Evolutionary conservation across 805 yeast genomes (phyloP).

Genomic region (Jamesozyma hellenica): DNA sequence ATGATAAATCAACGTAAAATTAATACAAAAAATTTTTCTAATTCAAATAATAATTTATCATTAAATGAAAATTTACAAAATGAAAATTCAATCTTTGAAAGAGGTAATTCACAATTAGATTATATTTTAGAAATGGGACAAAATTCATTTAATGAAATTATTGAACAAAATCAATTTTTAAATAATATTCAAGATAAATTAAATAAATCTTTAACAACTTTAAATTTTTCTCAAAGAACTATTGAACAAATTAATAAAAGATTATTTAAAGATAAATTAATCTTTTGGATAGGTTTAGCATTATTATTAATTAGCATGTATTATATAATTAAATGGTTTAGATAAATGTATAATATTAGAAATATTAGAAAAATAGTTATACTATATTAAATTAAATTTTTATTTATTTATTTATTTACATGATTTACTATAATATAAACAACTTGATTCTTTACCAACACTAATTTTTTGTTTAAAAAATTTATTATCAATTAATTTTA

Average conservation of each 20-base stretch:
- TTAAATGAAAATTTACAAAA: constrained; percentile 55
- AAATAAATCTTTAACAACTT: constrained; percentile 59
- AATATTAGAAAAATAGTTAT: neutral
- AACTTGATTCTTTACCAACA: constrained; percentile 55
- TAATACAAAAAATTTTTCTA: constrained; percentile 14
- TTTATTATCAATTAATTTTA: constrained; percentile 25
- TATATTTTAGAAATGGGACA: constrained; percentile 86
- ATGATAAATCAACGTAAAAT: constrained; percentile 23
- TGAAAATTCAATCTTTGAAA: constrained; percentile 52
- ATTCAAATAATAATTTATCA: constrained; percentile 8
- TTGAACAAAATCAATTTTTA: constrained; percentile 71
- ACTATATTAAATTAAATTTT: neutral
- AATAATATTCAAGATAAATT: constrained; percentile 50
- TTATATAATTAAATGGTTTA: constrained; percentile 51
- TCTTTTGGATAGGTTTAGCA: constrained; percentile 68
- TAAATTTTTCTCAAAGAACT: constrained; percentile 82
- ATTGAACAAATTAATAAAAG: constrained; percentile 70
- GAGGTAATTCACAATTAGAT: constrained; percentile 77
- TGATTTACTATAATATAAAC: constrained; percentile 43
- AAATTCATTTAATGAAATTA: constrained; percentile 72
- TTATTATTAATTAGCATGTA: constrained; percentile 58
- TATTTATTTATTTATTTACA: constrained; percentile 5
- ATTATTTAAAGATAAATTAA: constrained; percentile 75
- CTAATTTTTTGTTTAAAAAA: constrained; percentile 44
- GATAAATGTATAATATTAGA: constrained; percentile 27